These are phyloP conservation scores for Davidsoniella eucalypti DNA, from an alignment of 2,329 filamentous ascomycete genomes.

Conservation along the genomic window DNA sequence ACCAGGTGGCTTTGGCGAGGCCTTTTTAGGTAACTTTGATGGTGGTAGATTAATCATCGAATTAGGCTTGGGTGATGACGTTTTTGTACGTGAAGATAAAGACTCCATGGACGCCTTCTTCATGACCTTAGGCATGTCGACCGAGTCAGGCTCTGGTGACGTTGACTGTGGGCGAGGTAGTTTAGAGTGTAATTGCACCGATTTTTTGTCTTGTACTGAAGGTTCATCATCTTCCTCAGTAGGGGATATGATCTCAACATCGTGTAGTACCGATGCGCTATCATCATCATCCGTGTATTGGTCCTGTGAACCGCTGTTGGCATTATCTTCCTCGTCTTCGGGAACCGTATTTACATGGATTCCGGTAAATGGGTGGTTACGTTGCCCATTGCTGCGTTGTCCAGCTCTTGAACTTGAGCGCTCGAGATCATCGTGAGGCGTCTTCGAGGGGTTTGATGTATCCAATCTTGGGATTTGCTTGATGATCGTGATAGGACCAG, in stretches of 20 bases:
- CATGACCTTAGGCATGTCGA: neutral
- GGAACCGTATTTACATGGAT: slow-evolving; percentile 62
- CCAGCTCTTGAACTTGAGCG: slow-evolving; percentile 40
- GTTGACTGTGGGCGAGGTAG: neutral
- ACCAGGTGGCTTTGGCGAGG: slow-evolving; percentile 5
- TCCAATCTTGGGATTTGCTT: slow-evolving; percentile 2
- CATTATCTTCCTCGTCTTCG: slow-evolving; percentile 50
- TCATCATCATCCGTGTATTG: slow-evolving; percentile 16
- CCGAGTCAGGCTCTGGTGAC: neutral
- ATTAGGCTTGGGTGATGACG: slow-evolving; percentile 8
- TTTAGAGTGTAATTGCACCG: slow-evolving; percentile 4
- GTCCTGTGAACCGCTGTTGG: slow-evolving; percentile 10
- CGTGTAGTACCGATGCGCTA: slow-evolving; percentile 2
- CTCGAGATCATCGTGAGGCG: slow-evolving; percentile 5
- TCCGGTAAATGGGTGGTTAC: slow-evolving; percentile 65
- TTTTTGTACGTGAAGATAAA: slow-evolving; percentile 1
- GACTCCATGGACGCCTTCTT: neutral
- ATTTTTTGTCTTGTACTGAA: slow-evolving; percentile 19
- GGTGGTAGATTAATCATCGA: slow-evolving; percentile 4
- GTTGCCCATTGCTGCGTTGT: slow-evolving; percentile 35
- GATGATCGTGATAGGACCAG: slow-evolving; percentile 17
- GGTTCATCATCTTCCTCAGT: slow-evolving; percentile 27
- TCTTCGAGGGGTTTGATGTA: neutral
- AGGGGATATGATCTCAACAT: slow-evolving; percentile 18
- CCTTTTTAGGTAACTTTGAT: slow-evolving; percentile 11